Evolutionary conservation across 2,329 filamentous ascomycete species (phyloP), one percentile per base, ranked within the genome.

Genomic region (Dothideomycetes sp.): DNA sequence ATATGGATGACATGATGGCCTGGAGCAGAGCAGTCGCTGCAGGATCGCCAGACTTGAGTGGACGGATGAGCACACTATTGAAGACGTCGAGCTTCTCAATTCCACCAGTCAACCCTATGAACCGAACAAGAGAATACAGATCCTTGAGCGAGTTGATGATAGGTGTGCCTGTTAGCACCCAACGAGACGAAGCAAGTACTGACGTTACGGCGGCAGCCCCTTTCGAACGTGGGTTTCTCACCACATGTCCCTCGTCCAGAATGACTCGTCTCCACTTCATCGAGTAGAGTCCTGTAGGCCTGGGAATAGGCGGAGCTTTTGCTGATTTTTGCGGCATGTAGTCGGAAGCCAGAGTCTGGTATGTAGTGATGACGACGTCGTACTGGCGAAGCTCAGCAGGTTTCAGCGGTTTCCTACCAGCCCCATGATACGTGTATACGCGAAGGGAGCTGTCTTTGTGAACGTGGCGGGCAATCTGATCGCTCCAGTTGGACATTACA

Each of bases 401-500:
- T 2, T 62, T 65, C 38, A 73, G 70, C 8, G 49, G 45, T 41
- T 75, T 78, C 45, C 74, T 68, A 49, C 69, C 63, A 48, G 63
- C 55, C 0, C 82, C 82, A 52, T 94, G 84, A 53, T 89, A 91
- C 22, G 80, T 77, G 50, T 86, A 68, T 4, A 91, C 69, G 8
- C 70, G 76, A 5, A 85, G 75, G 2, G 67, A 62, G 40, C 75
- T 62, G n/a, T 81, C 71, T 4, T 68, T 57, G 29, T 76, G 71
- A 34, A 89, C 72, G 52, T 94, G 87, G 29, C 73, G 70, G 45
- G 74, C 66, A 39, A 89, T 83, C 58, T 94, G 86, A 39, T 81
- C 77, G 49, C 75, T 77, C 87, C 87, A 94, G 50, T 94, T 94
- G 53, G 81, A 87, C 82, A 94, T 88, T 15, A 94, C 85, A 37